Evolutionary conservation across 2,329 filamentous ascomycete species (phyloP), one percentile per base, ranked within the genome.

Genomic region (Colletotrichum neosansevieriae): DNA sequence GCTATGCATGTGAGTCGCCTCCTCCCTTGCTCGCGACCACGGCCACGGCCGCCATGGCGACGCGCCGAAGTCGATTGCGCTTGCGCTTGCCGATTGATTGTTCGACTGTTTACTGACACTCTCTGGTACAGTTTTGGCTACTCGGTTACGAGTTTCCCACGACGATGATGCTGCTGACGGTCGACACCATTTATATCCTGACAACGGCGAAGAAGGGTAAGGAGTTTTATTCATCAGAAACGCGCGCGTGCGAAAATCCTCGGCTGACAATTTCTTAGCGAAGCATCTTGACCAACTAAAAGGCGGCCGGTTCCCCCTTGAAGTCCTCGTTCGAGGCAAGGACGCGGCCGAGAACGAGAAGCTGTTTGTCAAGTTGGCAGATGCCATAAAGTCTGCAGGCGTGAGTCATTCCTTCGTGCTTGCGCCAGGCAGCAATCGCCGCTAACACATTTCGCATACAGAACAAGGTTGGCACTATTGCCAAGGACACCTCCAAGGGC

Each of bases 111-210:
- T 66, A 50, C 59, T 63, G 40, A 63, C 38, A 19, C 40, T 63
- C 17, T 34, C 42, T 67, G 70, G 47, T 72, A 69, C 79, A 98
- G 94, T 97, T 98, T 81, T 99, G 97, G 97, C 87, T 99, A 63
- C 88, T 99, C 71, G 96, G 96, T 75, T 99, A 99, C 85, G 96
- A 99, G 80, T 99, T 99, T 77, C 96, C 96, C 38, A 94, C 95
- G 44, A 99, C 96, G 0, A 85, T 99, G 71, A 94, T 99, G 85
- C 87, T 99, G 59, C 90, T 99, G 79, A 98, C 95, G 1, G 84
- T 91, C 70, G 96, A 98, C 70, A 89, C 90, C 53, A 86, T 98
- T 74, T 97, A 96, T 81, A 91, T 98, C 68, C 90, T 99, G 72
- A 99, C 96, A 6, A 99, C 96, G 6, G 91, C 93, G 67, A 99